Conservation (phyloP, 139 green algal species). For the Edaphochlamys debaryana region DNA sequence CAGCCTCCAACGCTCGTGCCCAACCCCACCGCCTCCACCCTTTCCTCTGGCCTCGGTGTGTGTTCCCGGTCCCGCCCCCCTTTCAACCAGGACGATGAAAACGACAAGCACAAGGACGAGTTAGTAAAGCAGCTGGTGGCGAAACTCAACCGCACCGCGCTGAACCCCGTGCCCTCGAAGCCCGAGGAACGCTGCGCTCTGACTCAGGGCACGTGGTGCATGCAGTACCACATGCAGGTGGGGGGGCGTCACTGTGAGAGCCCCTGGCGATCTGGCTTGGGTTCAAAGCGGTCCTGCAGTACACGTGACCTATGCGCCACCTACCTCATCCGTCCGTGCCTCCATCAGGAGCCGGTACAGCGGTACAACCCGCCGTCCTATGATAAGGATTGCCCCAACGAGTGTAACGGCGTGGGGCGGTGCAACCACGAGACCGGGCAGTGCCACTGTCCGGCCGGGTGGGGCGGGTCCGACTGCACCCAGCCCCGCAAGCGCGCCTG, state of each 20-base stretch:
- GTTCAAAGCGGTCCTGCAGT: too few relatives aligned
- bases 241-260: too few relatives aligned
- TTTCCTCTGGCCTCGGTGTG: too few relatives aligned
- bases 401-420: constrained; percentile 51
- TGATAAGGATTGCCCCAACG: constrained; percentile 43
- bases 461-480: constrained; percentile 52
- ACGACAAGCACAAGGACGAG: constrained; percentile 9
- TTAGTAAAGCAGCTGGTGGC: neutral
- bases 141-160: constrained; percentile 4
- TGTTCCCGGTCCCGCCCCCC: too few relatives aligned
- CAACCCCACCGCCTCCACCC: too few relatives aligned
- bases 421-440: constrained; percentile 53
- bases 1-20: too few relatives aligned
- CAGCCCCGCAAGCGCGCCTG: constrained; percentile 53
- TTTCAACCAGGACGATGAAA: constrained; percentile 22
- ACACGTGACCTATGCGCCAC: too few relatives aligned
- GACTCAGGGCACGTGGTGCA: constrained; percentile 10
- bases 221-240: constrained; percentile 14
- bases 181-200: neutral
- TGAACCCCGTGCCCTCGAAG: neutral
- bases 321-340: too few relatives aligned
- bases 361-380: constrained; percentile 19
- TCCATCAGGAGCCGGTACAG: neutral
- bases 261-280: too few relatives aligned
- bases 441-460: constrained; percentile 63